Evolutionary conservation across 163 green algal species (phyloP).

Genomic region (Scenedesmus sp.): DNA sequence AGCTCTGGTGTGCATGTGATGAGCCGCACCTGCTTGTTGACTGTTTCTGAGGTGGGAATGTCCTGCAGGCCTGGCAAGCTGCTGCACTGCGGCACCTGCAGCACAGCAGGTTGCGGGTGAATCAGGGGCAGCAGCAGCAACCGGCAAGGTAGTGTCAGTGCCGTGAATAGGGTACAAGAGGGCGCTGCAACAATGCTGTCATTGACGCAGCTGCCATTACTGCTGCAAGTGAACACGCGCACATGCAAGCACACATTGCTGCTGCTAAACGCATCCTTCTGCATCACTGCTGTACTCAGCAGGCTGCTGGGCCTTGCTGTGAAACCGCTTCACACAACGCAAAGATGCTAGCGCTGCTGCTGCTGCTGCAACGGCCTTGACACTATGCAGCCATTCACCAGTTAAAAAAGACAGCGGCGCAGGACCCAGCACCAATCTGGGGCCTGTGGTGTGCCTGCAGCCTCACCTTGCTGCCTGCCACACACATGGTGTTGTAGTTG

Average conservation of each 20-base stretch:
- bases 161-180: too few relatives aligned
- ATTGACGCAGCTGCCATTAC: not conserved
- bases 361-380: not conserved
- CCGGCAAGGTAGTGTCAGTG: not conserved
- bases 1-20: not conserved
- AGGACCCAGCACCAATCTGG: not conserved
- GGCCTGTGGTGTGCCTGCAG: not conserved
- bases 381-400: not conserved
- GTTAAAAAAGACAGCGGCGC: not conserved
- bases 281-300: not conserved
- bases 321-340: not conserved
- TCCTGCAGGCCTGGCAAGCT: conserved; percentile 9
- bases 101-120: not conserved
- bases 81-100: conserved; percentile 30
- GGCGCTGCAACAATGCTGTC: too few relatives aligned
- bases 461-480: conserved; percentile 41
- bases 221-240: not conserved
- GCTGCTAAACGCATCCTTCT: not conserved
- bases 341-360: not conserved
- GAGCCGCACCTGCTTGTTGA: conserved; percentile 38
- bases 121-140: not conserved
- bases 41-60: not conserved
- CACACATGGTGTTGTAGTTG: conserved; percentile 46
- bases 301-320: not conserved
- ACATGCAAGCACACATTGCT: not conserved